Evolutionary conservation across 2,329 filamentous ascomycete species (phyloP), one percentile per base, ranked within the genome.

Genomic region (Hypoxylon sp.): DNA sequence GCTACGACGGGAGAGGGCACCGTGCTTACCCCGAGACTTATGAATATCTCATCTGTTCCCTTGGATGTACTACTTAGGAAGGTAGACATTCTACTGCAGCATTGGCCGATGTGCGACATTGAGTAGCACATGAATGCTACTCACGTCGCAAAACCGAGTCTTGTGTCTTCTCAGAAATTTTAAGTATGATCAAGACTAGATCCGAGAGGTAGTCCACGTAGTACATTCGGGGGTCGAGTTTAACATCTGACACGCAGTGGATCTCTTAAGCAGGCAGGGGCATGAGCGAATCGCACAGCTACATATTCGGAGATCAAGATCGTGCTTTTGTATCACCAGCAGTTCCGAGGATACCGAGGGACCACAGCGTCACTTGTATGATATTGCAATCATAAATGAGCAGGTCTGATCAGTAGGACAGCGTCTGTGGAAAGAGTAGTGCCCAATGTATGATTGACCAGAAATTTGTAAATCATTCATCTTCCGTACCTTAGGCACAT

Each of bases 311-410:
- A 10, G 62, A 46, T 40, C n/a, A 64, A 66, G 68, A 73, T 66
- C 60, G 55, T 61, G 58, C 46, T 51, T 62, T 60, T 40, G 72
- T 75, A 49, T 40, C 65, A 74, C 73, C 73, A 25, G 35, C 49
- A 70, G 64, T 72, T 63, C 74, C 73, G 71, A 75, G 64, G 31
- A 63, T 69, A 66, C 74, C 73, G 72, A 73, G 53, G 68, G 72
- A 63, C 66, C 68, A 70, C 64, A 67, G 35, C 49, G 20, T 20
- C 20, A 20, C 20, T 20, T 1, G 20, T 27, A 33, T n/a, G 55
- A 60, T 53, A 58, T 55, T 51, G 48, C 55, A 40, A 44, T 56
- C 17, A 65, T 49, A 54, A 64, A 40, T 58, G 62, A 65, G 49
- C 20, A 58, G 46, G 17, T 59, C 25, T 58, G 55, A 30, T 25